These are phyloP conservation scores for Rhodotorula diobovata DNA, from an alignment of 768 basidiomycete genomes.

Conservation along the genomic window DNA sequence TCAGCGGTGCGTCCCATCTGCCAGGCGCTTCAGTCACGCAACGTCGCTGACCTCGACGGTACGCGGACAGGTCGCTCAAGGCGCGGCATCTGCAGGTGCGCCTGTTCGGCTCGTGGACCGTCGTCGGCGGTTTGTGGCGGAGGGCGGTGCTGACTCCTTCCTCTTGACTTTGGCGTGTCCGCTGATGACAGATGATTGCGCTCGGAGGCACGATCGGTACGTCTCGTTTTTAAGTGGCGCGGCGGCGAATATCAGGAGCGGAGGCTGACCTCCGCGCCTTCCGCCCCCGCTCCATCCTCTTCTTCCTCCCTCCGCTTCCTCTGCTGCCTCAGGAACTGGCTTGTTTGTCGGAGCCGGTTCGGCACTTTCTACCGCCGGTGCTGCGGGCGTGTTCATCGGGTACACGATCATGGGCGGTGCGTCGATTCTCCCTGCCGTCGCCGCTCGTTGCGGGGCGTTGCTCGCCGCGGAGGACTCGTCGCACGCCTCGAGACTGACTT, in stretches of 20 bases:
- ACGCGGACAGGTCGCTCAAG: conserved; percentile 12
- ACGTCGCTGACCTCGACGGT: neutral
- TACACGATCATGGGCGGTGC: conserved; percentile 1
- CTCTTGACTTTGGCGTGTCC: neutral
- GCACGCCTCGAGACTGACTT: neutral
- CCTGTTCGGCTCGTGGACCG: too few relatives aligned
- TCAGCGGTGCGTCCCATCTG: conserved; percentile 5
- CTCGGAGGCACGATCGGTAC: conserved; percentile 14
- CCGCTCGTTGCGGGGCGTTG: too few relatives aligned
- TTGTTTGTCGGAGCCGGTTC: conserved; percentile 14
- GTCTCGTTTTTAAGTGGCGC: accelerated
- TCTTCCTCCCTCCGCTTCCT: too few relatives aligned
- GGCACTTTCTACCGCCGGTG: conserved; percentile 1
- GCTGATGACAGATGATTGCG: conserved; percentile 23
- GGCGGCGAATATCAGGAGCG: accelerated
- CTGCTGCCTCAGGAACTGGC: conserved; percentile 4
- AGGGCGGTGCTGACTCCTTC: neutral
- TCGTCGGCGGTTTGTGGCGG: neutral
- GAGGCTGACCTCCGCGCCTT: neutral
- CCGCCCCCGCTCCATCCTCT: too few relatives aligned
- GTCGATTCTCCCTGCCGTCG: neutral
- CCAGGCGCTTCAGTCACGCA: too few relatives aligned
- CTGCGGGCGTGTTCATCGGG: conserved; percentile 8
- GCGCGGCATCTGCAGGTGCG: conserved; percentile 23
- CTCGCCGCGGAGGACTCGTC: too few relatives aligned